A percentile compares a stretch with the other conserved stretches of the same genome.
These are phyloP conservation scores for Termitomyces sp. DNA, from an alignment of 768 basidiomycete species.

Conservation along the genomic window DNA sequence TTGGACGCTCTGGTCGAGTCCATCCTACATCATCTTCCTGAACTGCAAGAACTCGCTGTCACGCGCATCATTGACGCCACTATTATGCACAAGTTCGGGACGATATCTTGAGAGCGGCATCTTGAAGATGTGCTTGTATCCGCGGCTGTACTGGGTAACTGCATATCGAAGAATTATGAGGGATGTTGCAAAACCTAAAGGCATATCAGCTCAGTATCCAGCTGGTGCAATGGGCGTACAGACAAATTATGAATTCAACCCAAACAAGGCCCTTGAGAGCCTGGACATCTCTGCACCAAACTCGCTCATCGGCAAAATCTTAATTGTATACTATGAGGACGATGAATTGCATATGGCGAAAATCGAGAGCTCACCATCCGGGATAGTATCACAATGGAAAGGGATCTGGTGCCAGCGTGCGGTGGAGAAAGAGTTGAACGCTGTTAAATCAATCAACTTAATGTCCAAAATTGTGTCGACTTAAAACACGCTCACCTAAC, in stretches of 20 bases:
- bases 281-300: conserved; percentile 56
- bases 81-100: conserved; percentile 17
- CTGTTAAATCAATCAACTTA: conserved; percentile 24
- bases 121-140: conserved; percentile 51
- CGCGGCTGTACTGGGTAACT: conserved; percentile 40
- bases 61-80: conserved; percentile 11
- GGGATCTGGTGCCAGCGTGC: conserved; percentile 53
- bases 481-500: conserved; percentile 40
- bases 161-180: conserved; percentile 43
- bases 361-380: conserved; percentile 30
- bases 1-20: not conserved
- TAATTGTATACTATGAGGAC: not conserved
- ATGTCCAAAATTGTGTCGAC: not conserved
- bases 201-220: not conserved
- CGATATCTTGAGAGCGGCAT: conserved; percentile 50
- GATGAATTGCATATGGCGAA: not conserved
- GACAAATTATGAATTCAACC: conserved; percentile 55
- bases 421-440: conserved; percentile 61
- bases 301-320: conserved; percentile 42
- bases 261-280: conserved; percentile 58
- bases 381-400: conserved; percentile 47
- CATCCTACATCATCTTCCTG: conserved; percentile 25
- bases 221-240: conserved; percentile 21
- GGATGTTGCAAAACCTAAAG: conserved; percentile 42
- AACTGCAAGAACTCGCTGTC: conserved; percentile 39